Base-by-base conservation (phyloP, 306 rosid genomes). In the Luffa aegyptiaca region DNA sequence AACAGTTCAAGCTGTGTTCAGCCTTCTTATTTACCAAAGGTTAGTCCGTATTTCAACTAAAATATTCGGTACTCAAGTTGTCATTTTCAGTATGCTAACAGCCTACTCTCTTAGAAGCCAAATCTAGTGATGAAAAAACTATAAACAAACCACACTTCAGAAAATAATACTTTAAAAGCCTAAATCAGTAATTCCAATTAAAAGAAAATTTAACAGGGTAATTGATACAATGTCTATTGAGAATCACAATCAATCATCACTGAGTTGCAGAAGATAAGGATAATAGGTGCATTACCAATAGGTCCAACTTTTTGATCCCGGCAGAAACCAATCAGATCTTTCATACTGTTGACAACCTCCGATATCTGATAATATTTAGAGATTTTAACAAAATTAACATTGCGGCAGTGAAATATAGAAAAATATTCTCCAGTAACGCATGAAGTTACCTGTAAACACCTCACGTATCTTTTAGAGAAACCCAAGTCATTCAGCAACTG, bases 341-440 rank as follows among this genome's bases (percentile, higher is more conserved):
- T 94, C 98, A 94, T 94, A 89, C 95, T 89, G 84, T 89, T 94
- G 81, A 93, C 97, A 80, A 94, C 98, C 87, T 94, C 98, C 0
- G 98, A 88, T 53, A 94, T 94, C 98, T 94, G 95, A 83, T 48
- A 82, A 85, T 59, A 81, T 81, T 81, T 18, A 45, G 31, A 59
- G 45, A 62, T 69, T 81, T 18, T 71, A 77, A 58, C 51, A 78
- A 57, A 46, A 78, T 41, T 37, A 73, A 83, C 21, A 36, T 74
- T 5, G 36, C 48, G 74, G 66, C 0, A 42, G 37, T 57, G 71
- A 76, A 2, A 48, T 70, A 35, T 78, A 63, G 56, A 53, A 37
- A 17, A n/a, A 10, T 21, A 61, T 11, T 51, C 65, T n/a, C 74
- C 51, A 39, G 42, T 10, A 66, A 78, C 80, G 58, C 66, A 65